Conservation (phyloP, 2,329 filamentous ascomycete genomes). For the Ophiostoma quercus region DNA sequence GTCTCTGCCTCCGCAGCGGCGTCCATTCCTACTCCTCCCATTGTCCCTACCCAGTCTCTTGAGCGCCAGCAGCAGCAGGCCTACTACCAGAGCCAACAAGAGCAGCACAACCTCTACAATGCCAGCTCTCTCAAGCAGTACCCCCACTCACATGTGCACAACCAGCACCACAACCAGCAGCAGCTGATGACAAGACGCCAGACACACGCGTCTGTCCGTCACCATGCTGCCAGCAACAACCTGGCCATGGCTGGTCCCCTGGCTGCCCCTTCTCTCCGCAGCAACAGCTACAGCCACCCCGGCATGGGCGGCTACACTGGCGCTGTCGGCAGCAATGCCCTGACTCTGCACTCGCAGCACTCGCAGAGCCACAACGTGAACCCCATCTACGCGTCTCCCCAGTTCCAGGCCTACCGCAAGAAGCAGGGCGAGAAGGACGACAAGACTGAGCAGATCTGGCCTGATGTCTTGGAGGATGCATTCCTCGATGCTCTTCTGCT, state of each 20-base stretch:
- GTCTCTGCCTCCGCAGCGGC: conserved; percentile 36
- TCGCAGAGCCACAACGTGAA: conserved; percentile 37
- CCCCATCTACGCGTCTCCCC: conserved; percentile 56
- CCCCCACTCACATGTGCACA: conserved; percentile 16
- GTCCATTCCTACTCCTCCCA: conserved; percentile 40
- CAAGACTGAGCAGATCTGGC: conserved; percentile 58
- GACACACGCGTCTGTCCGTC: conserved; percentile 7
- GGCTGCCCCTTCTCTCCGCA: conserved; percentile 16
- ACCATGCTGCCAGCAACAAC: conserved; percentile 20
- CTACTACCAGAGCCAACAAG: conserved; percentile 24
- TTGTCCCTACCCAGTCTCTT: conserved; percentile 48
- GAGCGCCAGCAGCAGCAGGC: conserved; percentile 31
- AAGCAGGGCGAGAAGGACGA: conserved; percentile 60
- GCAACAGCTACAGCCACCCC: conserved; percentile 18
- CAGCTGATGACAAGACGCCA: conserved; percentile 23
- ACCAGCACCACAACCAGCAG: conserved; percentile 20
- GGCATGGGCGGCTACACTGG: conserved; percentile 12
- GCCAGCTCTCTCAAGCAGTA: conserved; percentile 20
- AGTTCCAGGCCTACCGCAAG: conserved; percentile 61
- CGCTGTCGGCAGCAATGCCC: conserved; percentile 7
- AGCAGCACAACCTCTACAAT: conserved; percentile 22
- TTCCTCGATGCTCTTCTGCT: conserved; percentile 63
- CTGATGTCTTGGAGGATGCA: conserved; percentile 58
- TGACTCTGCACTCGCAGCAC: conserved; percentile 1
- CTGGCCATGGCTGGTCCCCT: conserved; percentile 20